Evolutionary conservation across 371 early-diverging fungal species (phyloP), one percentile per base, ranked within the genome.

Genomic region (Actinomortierella ambigua): DNA sequence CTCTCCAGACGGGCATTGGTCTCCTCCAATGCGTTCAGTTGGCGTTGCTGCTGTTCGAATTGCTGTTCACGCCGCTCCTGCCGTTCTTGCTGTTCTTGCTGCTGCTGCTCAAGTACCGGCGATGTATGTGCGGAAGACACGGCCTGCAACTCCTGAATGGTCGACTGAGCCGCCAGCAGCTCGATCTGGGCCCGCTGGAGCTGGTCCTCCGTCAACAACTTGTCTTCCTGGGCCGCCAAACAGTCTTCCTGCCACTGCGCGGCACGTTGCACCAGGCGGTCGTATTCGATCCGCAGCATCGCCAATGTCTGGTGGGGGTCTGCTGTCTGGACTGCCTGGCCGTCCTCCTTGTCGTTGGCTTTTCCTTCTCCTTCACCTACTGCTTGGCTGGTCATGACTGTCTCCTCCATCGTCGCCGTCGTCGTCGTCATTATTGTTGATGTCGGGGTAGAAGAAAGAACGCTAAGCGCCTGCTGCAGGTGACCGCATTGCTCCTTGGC

Each of bases 141-240:
- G 22, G 43, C 56, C 26, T 59, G 55, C 39, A 69, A 23, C 20
- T 59, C 49, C 2, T 42, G 24, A 39, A 69, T 59, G 24, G 63
- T 64, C 6, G 50, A 43, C 4, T 43, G 47, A 4, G 65, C 70
- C 3, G 70, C 65, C 53, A 65, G 40, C 1, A 70, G 61, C 7
- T 65, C 65, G 49, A 61, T 57, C 17, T 65, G 41, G 27, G 41
- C 42, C 0, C 61, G 50, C 40, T 56, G 65, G 6, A 70, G 58
- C 34, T 61, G 61, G 15, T 63, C 58, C 18, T 65, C 65, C 0
- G 53, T 20, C n/a, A 26, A 61, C 58, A 65, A 28, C 23, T 50
- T 70, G 15, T 65, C 70, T 7, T 70, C 70, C 49, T 65, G 61
- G 26, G 65, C 65, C 1, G 52, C 41, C 2, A 70, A 43, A 27